Evolutionary conservation across 768 basidiomycete genomes (phyloP), one percentile per base, ranked within the genome.

Genomic region (Boletales sp.): DNA sequence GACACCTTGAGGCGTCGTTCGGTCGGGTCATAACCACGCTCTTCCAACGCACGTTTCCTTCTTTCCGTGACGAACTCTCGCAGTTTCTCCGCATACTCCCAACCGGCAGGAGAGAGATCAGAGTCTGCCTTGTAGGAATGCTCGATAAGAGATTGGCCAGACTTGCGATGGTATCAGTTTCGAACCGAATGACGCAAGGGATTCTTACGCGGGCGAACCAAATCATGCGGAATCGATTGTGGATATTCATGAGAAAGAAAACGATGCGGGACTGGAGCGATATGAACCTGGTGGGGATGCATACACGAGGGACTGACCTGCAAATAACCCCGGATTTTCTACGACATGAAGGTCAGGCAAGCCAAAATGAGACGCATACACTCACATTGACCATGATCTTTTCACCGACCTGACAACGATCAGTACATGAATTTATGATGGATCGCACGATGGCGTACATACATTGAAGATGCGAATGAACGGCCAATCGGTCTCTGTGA

Each of bases 231-330:
- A 85, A 89, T 54, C 80, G 78, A 62, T 94, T 97, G 71, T 99
- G 95, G 42, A 99, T 97, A 67, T 99, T 99, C 97, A 98, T 98
- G 40, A 99, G 76, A 77, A 97, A 98, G 77, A 98, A 99, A 21
- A 98, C 90, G 51, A 97, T 94, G 52, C 95, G 76, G 2, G 92
- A 92, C 85, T 98, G 69, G 14, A 59, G 43, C 1, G 46, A 37
- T 42, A 45, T 57, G 8, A 58, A 51, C 40, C 18, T 43, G 1
- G 17, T 27, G 29, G 39, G 15, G 27, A 18, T 30, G 17, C 14
- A 31, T 34, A n/a, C 12, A 35, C 31, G 24, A 29, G 14, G 29
- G n/a, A 54, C 72, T 32, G 51, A 87, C 87, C 70, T 92, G 90
- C 3, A 95, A 74, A 61, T 95, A 95, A 48, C 93, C 93, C 67